Percentiles rank a stretch among this genome's conserved stretches.
These are phyloP conservation scores for Salmacisia buchloeana DNA, from an alignment of 1,284 basidiomycete genomes.

Conservation along the genomic window DNA sequence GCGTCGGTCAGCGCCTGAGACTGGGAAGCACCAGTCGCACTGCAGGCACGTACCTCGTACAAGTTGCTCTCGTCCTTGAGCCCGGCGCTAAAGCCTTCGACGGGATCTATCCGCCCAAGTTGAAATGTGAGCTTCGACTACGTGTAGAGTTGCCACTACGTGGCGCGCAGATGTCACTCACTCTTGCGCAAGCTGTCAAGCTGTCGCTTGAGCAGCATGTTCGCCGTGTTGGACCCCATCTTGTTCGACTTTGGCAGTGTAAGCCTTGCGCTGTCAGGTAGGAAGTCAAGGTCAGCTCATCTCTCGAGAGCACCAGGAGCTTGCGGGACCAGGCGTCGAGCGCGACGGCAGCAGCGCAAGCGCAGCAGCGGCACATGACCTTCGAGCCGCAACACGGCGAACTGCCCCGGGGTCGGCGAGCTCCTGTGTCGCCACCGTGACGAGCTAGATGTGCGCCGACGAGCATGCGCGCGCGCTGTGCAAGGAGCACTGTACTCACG, in stretches of 20 bases:
- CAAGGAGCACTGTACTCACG: too few species aligned
- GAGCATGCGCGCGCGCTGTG: too few species aligned
- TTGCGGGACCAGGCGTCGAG: too few species aligned
- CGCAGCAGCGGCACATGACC: too few species aligned
- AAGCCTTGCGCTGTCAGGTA: background rate
- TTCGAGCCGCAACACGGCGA: too few species aligned
- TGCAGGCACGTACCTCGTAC: constrained; percentile 26
- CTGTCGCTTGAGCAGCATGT: constrained; percentile 46
- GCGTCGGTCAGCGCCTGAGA: background rate
- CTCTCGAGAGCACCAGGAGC: too few species aligned
- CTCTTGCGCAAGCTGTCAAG: constrained; percentile 46
- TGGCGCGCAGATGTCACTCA: constrained; percentile 16
- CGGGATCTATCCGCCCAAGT: too few species aligned
- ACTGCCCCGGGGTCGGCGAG: too few species aligned
- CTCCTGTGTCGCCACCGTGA: too few species aligned
- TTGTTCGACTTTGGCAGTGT: background rate
- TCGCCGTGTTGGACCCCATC: background rate
- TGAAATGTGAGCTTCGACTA: background rate
- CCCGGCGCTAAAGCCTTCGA: constrained; percentile 50
- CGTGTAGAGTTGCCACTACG: background rate
- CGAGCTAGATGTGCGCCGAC: too few species aligned
- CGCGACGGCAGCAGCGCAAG: too few species aligned
- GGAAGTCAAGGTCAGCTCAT: too few species aligned
- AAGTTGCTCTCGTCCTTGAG: constrained; percentile 49
- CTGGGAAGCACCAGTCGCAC: background rate